These are phyloP conservation scores for Pleurotus tuoliensis DNA, from an alignment of 768 basidiomycete genomes.

Conservation along the genomic window DNA sequence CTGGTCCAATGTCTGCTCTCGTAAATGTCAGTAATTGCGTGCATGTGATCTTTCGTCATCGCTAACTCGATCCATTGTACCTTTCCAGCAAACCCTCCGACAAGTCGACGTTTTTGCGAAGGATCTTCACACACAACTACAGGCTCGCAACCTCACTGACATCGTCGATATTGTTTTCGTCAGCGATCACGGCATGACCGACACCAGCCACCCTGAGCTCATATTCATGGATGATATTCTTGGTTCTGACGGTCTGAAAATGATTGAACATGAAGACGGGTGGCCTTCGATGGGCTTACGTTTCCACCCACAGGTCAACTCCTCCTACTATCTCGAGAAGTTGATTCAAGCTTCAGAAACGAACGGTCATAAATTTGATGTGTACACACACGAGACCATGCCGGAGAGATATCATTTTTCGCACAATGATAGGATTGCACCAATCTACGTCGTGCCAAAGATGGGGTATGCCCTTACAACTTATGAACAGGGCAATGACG, in stretches of 20 bases:
- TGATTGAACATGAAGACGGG: constrained; percentile 75
- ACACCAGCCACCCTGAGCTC: constrained; percentile 73
- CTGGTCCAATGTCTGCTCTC: constrained; percentile 62
- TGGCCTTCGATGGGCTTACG: constrained; percentile 90
- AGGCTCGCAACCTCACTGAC: constrained; percentile 69
- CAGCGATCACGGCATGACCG: constrained; percentile 89
- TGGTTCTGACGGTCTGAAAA: constrained; percentile 54
- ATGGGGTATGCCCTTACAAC: constrained; percentile 80
- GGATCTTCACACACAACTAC: constrained; percentile 59
- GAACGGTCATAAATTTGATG: constrained; percentile 67
- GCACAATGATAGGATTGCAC: constrained; percentile 74
- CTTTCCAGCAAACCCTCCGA: constrained; percentile 52
- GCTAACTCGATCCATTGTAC: not conserved
- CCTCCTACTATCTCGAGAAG: constrained; percentile 47
- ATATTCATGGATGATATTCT: constrained; percentile 82
- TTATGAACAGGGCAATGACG: constrained; percentile 50
- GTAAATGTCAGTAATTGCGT: constrained; percentile 58
- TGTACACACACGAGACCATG: constrained; percentile 80
- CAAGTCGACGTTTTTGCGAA: constrained; percentile 73
- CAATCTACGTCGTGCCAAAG: constrained; percentile 79
- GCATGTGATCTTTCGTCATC: not conserved
- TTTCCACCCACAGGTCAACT: constrained; percentile 58
- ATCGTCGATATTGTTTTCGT: constrained; percentile 90
- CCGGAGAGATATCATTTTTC: constrained; percentile 77
- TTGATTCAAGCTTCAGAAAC: constrained; percentile 49